A percentile compares a stretch with the other conserved stretches of the same genome.
Evolutionary conservation across 768 basidiomycete genomes (phyloP).

Genomic region (Auricularia cornea): DNA sequence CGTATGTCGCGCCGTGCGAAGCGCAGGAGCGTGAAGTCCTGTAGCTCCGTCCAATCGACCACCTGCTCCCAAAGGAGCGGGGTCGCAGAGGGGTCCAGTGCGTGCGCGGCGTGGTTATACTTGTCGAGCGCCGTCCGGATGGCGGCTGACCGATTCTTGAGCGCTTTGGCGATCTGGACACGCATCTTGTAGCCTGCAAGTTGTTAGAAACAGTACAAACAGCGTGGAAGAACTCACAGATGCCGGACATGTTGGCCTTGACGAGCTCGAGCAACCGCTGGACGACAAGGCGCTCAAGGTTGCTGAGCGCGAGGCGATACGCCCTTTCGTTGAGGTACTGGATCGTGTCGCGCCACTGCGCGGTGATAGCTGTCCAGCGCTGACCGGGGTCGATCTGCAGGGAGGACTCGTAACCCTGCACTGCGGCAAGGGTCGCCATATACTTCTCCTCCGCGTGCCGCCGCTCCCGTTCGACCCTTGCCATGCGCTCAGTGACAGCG

Average conservation of each 20-base stretch:
- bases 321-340: not conserved
- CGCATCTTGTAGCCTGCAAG: conserved; percentile 23
- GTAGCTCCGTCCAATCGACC: not conserved
- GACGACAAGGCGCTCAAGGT: conserved; percentile 23
- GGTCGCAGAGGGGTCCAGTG: not conserved
- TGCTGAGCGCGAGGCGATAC: conserved; percentile 18
- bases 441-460: not conserved
- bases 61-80: not conserved
- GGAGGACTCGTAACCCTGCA: not conserved
- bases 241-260: conserved; percentile 18
- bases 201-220: not conserved
- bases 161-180: conserved; percentile 22
- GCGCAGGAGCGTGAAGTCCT: conserved; percentile 2
- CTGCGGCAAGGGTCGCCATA: not conserved
- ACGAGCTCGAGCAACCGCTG: conserved; percentile 23
- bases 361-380: not conserved
- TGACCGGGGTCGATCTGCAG: not conserved
- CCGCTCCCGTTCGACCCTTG: not conserved
- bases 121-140: conserved; percentile 2
- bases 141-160: conserved; percentile 17
- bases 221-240: conserved; percentile 10
- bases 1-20: not conserved
- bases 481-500: not conserved
- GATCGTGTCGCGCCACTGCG: not conserved
- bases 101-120: conserved; percentile 1